Base-by-base conservation (phyloP, 805 yeast species). In the Kodamaea neixiangensis region DNA sequence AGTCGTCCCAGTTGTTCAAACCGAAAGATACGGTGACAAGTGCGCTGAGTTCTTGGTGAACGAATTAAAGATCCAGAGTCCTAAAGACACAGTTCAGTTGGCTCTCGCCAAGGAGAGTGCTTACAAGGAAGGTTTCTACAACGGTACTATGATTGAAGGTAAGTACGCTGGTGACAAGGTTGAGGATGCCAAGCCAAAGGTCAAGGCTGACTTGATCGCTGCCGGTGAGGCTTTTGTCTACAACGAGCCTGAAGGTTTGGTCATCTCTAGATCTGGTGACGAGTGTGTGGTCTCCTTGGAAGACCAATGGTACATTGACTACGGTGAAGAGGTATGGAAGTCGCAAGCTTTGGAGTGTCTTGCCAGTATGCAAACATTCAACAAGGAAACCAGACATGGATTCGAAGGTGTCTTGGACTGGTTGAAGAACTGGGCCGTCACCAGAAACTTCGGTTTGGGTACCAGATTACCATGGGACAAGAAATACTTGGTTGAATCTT, bases 381-480 rank as follows among this genome's bases (percentile, higher is more conserved):
- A 86, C 48, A 77, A 85, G 46, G 98, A 92, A 75, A 89, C 96
- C 39, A 81, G 87, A 62, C 83, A 93, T 65, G 97, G 96, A 5
- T 93, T 94, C 62, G 97, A 91, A 72, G 92, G 91, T 69, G 96
- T 89, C 52, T 78, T 94, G 63, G 96, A 86, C 59, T 94, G 99
- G 99, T 82, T 94, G 64, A 89, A 87, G 75, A 92, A 91, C 77
- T 94, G 99, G 99, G 98, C 99, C 47, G 89, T 94, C 53, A 89
- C 96, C 52, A 88, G 99, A 78, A 86, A 96, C 50, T 94, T 89
- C 62, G 99, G 99, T 68, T 79, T 94, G 59, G 99, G 99, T 68
- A 85, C 97, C 51, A 85, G 77, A 66, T 82, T 94, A 58, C 99
- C 99, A 52, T 94, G 99, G 99, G 99, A 94, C 76, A 86, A 87